These are phyloP conservation scores for Pythium monospermum DNA, from an alignment of 352 stramenopile genomes.

Conservation along the genomic window DNA sequence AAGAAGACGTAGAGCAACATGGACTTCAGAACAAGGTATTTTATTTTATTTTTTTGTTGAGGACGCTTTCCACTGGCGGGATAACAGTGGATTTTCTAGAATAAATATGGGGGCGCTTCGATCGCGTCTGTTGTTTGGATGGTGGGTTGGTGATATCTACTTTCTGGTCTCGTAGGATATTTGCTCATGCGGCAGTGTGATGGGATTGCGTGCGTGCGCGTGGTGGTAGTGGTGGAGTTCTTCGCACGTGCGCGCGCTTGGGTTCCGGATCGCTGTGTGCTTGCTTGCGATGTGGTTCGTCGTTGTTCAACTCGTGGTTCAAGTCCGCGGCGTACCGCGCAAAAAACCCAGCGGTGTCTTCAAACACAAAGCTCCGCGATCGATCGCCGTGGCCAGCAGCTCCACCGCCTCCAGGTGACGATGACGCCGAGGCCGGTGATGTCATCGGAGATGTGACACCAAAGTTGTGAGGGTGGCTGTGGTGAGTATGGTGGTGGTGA, in stretches of 20 bases:
- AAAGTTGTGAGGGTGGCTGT: constrained; percentile 29
- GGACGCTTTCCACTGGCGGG: constrained; percentile 7
- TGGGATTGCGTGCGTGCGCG: neutral
- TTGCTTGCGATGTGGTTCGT: constrained; percentile 2
- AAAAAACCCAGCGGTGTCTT: constrained; percentile 28
- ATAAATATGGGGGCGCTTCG: constrained; percentile 29
- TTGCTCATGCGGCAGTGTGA: constrained; percentile 15
- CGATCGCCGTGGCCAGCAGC: constrained; percentile 13
- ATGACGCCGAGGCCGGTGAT: constrained; percentile 6
- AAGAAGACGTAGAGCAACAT: neutral
- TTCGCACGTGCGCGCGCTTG: neutral
- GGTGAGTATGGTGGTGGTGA: constrained; percentile 11
- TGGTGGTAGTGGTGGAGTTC: constrained; percentile 6
- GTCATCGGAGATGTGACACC: constrained; percentile 25
- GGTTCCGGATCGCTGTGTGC: constrained; percentile 14
- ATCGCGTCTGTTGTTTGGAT: constrained; percentile 17
- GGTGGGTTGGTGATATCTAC: no score
- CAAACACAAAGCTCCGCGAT: constrained; percentile 40
- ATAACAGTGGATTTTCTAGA: constrained; percentile 16
- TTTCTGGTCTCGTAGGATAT: no score
- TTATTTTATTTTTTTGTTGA: constrained; percentile 28
- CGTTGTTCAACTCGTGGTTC: neutral
- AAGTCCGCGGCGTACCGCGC: constrained; percentile 18
- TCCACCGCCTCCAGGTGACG: neutral
- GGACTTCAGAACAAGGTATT: constrained; percentile 10